Evolutionary conservation across 2,329 filamentous ascomycete species (phyloP), one percentile per base, ranked within the genome.

Genomic region (Exserohilum turcica): DNA sequence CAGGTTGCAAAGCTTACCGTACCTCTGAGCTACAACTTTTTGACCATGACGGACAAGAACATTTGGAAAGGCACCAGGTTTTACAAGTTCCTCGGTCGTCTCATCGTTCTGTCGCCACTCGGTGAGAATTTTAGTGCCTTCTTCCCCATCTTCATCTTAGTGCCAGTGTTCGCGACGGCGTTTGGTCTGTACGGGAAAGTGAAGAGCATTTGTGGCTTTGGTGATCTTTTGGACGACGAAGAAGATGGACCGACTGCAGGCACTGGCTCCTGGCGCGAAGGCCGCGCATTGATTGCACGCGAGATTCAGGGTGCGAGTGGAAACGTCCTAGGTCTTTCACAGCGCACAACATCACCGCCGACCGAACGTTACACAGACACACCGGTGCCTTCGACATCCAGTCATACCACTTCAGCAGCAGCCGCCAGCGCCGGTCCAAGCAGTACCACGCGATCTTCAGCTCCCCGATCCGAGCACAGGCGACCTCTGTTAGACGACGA

Each of bases 1-100:
- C 91, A 97, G 72, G 90, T 97, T 9, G 93, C 94, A 45, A 91
- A 92, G 67, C 85, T 99, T 37, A 96, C 90, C 1, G 91, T 99
- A 0, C 94, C 94, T 0, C 82, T 99, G 7, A 87, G 90, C 3
- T 99, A 96, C 83, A 99, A 99, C 76, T 99, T 97, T 70, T 83
- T 96, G 72, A 97, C 93, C 0, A 93, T 97, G 71, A 77, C 97
- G 18, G 89, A 90, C 0, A 81, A 80, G 6, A 79, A 80, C 10
- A 84, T 96, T 36, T 93, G 92, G 69, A 77, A 82, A 52, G 83
- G 87, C 64, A 97, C 92, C 0, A 86, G 87, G 0, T 99, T 97
- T 75, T 96, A 93, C 77, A 75, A 84, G 36, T 96, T 99, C 66
- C 82, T 99, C 0, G 94, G 94, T 6, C 78, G 84, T 37, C 82